Evolutionary conservation across 345 rosid species (phyloP).

Genomic region (Clarkia xantiana): DNA sequence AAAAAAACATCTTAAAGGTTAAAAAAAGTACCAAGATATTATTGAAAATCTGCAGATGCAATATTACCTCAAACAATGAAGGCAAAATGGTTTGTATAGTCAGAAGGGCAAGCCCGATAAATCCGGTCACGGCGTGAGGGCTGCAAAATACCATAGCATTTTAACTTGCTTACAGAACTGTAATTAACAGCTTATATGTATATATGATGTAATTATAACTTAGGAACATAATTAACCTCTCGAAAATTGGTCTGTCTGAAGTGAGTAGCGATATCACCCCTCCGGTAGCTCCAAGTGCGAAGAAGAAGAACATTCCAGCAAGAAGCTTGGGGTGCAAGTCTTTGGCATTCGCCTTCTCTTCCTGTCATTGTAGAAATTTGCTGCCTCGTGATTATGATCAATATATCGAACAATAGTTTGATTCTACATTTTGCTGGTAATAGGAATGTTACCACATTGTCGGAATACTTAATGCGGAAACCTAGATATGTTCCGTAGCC

Average conservation of each 20-base stretch:
- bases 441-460: slow-evolving; percentile 44
- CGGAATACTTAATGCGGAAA: slow-evolving; percentile 59
- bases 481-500: slow-evolving; percentile 92
- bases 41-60: neutral
- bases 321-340: slow-evolving; percentile 90
- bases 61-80: slow-evolving; percentile 61
- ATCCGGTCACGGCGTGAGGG: slow-evolving; percentile 81
- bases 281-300: slow-evolving; percentile 88
- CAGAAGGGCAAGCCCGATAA: slow-evolving; percentile 59
- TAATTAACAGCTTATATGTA: neutral
- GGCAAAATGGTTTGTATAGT: slow-evolving; percentile 68
- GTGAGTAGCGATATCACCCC: slow-evolving; percentile 78
- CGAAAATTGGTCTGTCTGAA: slow-evolving; percentile 65
- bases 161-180: neutral
- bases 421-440: too few species aligned
- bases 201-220: neutral
- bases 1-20: too few species aligned
- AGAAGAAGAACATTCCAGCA: slow-evolving; percentile 91
- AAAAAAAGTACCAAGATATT: too few species aligned
- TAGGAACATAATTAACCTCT: slow-evolving; percentile 30
- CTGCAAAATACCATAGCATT: slow-evolving; percentile 21
- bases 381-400: neutral
- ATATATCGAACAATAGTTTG: too few species aligned
- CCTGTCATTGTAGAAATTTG: slow-evolving; percentile 17
- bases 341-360: slow-evolving; percentile 82